Base-by-base conservation (phyloP, 257 asterid genomes). In the Verbena officinalis region DNA sequence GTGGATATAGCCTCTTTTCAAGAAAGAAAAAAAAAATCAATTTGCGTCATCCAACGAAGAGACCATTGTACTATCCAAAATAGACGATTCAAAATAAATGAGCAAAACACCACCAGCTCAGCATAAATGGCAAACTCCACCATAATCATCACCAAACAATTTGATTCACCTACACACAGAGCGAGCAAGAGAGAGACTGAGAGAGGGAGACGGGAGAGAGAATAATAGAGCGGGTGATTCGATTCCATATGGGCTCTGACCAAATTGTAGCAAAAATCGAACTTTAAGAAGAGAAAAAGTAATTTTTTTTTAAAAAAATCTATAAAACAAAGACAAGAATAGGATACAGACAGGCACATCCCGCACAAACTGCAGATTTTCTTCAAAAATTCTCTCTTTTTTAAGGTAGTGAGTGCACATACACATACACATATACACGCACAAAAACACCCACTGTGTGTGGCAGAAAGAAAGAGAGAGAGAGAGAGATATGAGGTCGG, bases 401-500 rank as follows among this genome's bases (percentile, higher is more conserved):
- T 55, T 15, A 7, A 50, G 77, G 46, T 62, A 71, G 68, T 33
- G 63, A 44, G 68, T 71, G 74, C 67, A 60, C 44, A 51, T 54
- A 33, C 55, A 44, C 38, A 17, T 21, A 43, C 5, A 60, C 23
- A 24, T 50, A 3, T 54, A 39, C 33, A 53, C 4, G 55, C 39
- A 54, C 64, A 27, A n/a, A n/a, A n/a, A 15, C 68, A 23, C 43
- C 46, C 46, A n/a, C 57, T 40, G 76, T 45, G 66, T 53, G 60
- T 17, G 45, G 4, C 40, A 9, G 11, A 30, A 10, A 5, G 58
- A 3, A 53, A 11, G 51, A 10, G 4, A 16, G 0, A 3, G 33
- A 34, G 59, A 7, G 63, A 30, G 4, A 50, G 62, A 64, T 69
- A 91, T 92, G 33, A 27, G 33, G 33, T 27, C 33, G 98, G 90